Conservation (phyloP, 192 early-diverging fungal species). For the Neocallimastix lanati region DNA sequence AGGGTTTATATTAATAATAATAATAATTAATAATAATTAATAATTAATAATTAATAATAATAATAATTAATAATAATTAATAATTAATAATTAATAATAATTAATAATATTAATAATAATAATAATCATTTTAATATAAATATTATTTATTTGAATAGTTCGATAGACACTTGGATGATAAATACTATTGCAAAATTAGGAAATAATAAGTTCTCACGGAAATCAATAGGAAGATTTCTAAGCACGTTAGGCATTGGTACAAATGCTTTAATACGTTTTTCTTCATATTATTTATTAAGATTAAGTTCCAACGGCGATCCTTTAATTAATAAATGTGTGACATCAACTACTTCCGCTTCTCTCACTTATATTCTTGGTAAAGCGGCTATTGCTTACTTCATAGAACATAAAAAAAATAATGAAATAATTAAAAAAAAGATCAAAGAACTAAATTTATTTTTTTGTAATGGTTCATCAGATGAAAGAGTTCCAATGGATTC, state of each 20-base stretch:
- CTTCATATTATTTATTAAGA: too few species aligned
- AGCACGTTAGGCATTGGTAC: not conserved
- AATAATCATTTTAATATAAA: too few species aligned
- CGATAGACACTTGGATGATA: not conserved
- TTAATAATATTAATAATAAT: too few species aligned
- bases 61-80: too few species aligned
- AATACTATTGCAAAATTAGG: not conserved
- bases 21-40: too few species aligned
- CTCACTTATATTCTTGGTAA: not conserved
- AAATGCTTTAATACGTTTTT: too few species aligned
- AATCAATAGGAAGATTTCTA: not conserved
- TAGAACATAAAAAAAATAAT: not conserved
- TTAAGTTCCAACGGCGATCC: too few species aligned
- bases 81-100: too few species aligned
- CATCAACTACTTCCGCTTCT: not conserved
- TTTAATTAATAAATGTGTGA: not conserved
- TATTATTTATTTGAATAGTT: too few species aligned
- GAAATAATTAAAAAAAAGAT: not conserved
- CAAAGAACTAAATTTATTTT: not conserved
- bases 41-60: too few species aligned
- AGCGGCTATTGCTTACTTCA: not conserved
- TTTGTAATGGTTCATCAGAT: not conserved
- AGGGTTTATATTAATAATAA: not conserved
- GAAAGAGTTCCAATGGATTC: not conserved
- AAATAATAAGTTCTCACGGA: not conserved